Conservation (phyloP, 2,329 filamentous ascomycete genomes). For the Zasmidium angulare region DNA sequence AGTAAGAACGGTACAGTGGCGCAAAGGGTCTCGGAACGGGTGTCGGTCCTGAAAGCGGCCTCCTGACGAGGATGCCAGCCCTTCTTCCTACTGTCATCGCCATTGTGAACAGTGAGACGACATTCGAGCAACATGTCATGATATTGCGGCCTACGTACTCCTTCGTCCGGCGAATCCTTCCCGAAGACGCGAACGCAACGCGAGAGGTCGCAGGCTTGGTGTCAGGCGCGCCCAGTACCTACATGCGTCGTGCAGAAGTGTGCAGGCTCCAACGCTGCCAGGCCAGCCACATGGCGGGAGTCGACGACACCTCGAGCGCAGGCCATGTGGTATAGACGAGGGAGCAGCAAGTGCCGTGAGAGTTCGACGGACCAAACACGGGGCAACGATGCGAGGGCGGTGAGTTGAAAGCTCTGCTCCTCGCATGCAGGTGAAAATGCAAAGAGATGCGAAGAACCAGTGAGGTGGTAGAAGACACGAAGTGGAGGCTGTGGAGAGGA, state of each 20-base stretch:
- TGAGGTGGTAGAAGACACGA: not conserved
- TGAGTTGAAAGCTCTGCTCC: not conserved
- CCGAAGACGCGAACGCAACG: not conserved
- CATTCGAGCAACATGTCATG: not conserved
- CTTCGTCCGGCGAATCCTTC: not conserved
- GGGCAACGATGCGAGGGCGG: not conserved
- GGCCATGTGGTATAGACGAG: not conserved
- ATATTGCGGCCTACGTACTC: not conserved
- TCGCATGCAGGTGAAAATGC: not conserved
- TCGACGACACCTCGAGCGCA: no score
- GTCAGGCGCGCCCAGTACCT: not conserved
- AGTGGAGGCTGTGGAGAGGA: not conserved
- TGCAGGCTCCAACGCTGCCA: not conserved
- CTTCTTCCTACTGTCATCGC: not conserved
- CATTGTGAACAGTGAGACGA: not conserved
- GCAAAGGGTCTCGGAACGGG: not conserved
- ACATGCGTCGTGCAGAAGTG: not conserved
- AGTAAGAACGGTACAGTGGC: not conserved
- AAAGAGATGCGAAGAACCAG: not conserved
- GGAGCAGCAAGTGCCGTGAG: not conserved
- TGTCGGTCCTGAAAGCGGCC: not conserved
- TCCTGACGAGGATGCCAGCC: not conserved
- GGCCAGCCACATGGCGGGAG: not conserved
- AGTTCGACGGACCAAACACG: not conserved
- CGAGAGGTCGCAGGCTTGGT: not conserved